Evolutionary conservation across 805 yeast genomes (phyloP), one percentile per base, ranked within the genome.

Genomic region (Helenozyma baotianmanensis): DNA sequence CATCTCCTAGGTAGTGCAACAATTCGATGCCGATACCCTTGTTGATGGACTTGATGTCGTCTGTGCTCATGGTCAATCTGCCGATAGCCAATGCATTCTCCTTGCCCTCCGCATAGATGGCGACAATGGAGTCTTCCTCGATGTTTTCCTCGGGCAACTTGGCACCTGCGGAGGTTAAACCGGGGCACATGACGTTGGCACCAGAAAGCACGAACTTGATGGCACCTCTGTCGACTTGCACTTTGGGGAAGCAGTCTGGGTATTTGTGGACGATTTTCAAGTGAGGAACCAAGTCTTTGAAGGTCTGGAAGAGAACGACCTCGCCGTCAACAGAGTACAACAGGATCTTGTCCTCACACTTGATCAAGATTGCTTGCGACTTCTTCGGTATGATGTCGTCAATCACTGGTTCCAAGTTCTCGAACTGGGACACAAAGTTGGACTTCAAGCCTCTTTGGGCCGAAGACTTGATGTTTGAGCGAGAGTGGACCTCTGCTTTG

Each of bases 111-210:
- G 97, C 96, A 54, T 80, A 82, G 16, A 90, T 74, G 7, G 83
- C 72, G 28, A 89, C 96, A 18, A 84, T 71, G n/a, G 80, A 68
- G 33, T 73, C 94, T 45, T 76, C 69, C 25, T 74, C 78, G 38
- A 78, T 54, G 23, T 80, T 76, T 19, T 80, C 80, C 15, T 80
- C 89, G 14, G 96, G 96, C 40, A 88, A 65, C 33, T 63, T 60
- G 14, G 95, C 96, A 25, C 96, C 96, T 2, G 81, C 71, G 13
- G 92, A 79, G 0, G 96, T 87, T 43, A 87, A 70, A 13, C 96
- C 96, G 3, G 96, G 96, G 60, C 96, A 89, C 97, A 89, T 89
- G 51, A 89, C 84, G 53, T 89, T 89, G 18, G 97, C 96, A 36
- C 97, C 97, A 4, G 95, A 82, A n/a, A 89, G 64, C 16, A 89